Conservation (phyloP, 2,329 filamentous ascomycete genomes). For the Sordariomycetes sp. region DNA sequence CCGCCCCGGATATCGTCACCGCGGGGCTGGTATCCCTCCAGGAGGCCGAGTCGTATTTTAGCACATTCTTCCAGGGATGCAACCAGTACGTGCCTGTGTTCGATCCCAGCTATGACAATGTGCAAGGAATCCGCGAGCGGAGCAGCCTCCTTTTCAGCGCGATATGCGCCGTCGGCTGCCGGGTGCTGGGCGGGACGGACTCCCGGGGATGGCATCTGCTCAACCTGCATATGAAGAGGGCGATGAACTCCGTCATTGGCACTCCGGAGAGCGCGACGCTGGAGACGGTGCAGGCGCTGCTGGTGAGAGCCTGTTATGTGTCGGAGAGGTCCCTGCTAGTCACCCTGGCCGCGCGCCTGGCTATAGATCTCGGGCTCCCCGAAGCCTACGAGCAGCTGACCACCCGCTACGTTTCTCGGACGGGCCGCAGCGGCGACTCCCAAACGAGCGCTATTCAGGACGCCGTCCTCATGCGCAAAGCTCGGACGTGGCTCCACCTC, state of each 20-base stretch:
- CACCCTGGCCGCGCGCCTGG: slow-evolving; percentile 38
- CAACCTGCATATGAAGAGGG: slow-evolving; percentile 28
- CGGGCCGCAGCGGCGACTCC: background rate
- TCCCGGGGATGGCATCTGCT: slow-evolving; percentile 29
- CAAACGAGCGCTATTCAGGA: slow-evolving; percentile 11
- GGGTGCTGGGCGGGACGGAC: slow-evolving; percentile 26
- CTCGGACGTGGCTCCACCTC: slow-evolving; percentile 39
- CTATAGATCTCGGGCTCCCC: slow-evolving; percentile 33
- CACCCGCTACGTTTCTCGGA: slow-evolving; percentile 8
- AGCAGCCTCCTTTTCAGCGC: slow-evolving; percentile 39
- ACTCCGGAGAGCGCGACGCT: slow-evolving; percentile 19
- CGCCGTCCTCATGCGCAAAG: slow-evolving; percentile 24
- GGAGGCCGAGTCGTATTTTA: slow-evolving; percentile 13
- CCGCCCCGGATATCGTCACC: slow-evolving; percentile 11
- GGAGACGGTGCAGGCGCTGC: slow-evolving; percentile 39
- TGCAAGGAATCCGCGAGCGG: slow-evolving; percentile 30
- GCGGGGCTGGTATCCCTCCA: slow-evolving; percentile 11
- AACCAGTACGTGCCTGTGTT: slow-evolving; percentile 16
- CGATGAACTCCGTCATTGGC: slow-evolving; percentile 26
- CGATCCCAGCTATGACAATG: slow-evolving; percentile 24
- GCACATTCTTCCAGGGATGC: slow-evolving; percentile 15
- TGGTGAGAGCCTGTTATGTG: slow-evolving; percentile 40
- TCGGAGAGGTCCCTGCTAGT: slow-evolving; percentile 38
- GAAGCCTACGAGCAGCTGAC: slow-evolving; percentile 27
- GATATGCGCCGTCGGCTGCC: slow-evolving; percentile 40